phyloP scores from a whole-genome alignment of 78 protist species.

The Isochrysis galbana region DNA sequence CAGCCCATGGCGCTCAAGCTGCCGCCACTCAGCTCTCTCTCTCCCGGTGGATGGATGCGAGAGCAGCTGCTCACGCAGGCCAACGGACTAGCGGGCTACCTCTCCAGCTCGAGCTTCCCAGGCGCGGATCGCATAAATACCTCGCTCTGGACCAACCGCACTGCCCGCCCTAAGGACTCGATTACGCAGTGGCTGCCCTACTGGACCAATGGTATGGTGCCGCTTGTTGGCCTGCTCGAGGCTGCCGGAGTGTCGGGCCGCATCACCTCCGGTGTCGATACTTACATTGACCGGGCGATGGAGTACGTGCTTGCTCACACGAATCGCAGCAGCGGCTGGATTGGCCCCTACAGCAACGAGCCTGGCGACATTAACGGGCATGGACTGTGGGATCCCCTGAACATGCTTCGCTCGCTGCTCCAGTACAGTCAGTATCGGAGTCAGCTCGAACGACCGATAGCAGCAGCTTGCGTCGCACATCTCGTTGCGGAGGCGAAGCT shows the following conservation, averaged over 20 bases:
- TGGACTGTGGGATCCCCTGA: conserved; percentile 15
- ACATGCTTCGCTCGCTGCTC: neutral
- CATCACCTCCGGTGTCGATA: neutral
- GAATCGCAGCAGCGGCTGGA: neutral
- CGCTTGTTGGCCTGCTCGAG: neutral
- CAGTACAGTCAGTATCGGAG: neutral
- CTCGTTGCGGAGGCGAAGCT: neutral
- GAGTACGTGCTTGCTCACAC: conserved; percentile 12
- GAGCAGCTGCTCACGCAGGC: neutral
- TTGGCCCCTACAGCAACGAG: neutral
- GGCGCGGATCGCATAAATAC: neutral
- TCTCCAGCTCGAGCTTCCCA: neutral
- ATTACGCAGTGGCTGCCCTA: neutral
- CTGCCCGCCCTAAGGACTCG: neutral
- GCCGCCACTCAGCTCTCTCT: neutral
- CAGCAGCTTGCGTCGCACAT: neutral
- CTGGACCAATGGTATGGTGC: neutral
- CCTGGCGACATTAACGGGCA: conserved; percentile 16
- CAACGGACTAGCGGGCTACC: neutral
- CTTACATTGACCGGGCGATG: neutral
- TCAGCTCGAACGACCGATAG: neutral
- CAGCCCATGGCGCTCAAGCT: neutral
- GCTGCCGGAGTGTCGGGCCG: neutral
- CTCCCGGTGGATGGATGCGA: neutral
- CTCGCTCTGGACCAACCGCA: neutral